Evolutionary conservation across 306 rosid species (phyloP).

Genomic region (Castanospermum australe): DNA sequence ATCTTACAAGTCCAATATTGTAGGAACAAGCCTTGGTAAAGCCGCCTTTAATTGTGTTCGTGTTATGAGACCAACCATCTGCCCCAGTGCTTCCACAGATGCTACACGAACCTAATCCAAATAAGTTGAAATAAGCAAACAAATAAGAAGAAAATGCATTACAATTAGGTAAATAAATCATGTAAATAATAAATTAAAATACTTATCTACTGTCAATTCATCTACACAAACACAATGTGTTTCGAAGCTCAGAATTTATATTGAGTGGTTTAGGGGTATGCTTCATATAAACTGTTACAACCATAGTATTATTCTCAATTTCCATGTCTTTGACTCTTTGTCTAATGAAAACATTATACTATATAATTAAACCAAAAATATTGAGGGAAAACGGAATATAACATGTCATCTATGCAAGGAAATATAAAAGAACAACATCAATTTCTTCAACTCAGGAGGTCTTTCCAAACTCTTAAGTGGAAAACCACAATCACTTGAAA

Average conservation of each 20-base stretch:
- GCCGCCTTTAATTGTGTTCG: conserved; percentile 85
- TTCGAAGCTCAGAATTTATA: conserved; percentile 13
- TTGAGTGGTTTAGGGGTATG: not conserved
- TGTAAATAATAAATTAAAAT: conserved; percentile 6
- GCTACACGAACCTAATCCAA: conserved; percentile 69
- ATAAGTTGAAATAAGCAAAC: conserved; percentile 20
- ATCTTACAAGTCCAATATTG: conserved; percentile 91
- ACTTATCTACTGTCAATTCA: not conserved
- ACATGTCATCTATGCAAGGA: conserved; percentile 8
- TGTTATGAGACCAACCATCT: conserved; percentile 89
- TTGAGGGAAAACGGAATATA: not conserved
- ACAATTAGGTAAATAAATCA: conserved; percentile 7
- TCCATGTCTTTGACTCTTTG: not conserved
- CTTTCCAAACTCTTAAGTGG: not conserved
- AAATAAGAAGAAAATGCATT: conserved; percentile 8
- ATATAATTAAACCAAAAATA: not conserved
- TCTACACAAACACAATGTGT: conserved; percentile 3
- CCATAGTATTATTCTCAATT: not conserved
- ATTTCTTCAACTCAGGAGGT: not conserved
- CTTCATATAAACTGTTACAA: conserved; percentile 10
- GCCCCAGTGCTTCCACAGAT: conserved; percentile 91
- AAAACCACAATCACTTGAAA: conserved; percentile 2
- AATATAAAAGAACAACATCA: conserved; percentile 2
- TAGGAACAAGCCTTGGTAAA: conserved; percentile 85
- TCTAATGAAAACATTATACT: conserved; percentile 1